Conservation (phyloP, 768 basidiomycete genomes). For the Hygrophorus pudorinus region DNA sequence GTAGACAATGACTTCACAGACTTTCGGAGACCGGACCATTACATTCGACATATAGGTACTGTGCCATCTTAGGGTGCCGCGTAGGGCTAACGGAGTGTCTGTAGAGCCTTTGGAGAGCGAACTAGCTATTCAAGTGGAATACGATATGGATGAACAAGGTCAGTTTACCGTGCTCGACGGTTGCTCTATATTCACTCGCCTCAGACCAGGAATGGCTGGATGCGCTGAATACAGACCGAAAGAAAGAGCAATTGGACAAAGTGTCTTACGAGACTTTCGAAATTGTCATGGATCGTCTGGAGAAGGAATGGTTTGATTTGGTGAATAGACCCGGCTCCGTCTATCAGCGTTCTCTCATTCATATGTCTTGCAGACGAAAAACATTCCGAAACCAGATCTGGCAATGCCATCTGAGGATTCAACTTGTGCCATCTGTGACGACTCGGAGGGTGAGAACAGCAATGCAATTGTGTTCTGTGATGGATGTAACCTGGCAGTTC, state of each 20-base stretch:
- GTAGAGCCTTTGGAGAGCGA: constrained; percentile 89
- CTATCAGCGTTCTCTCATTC: neutral
- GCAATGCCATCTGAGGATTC: constrained; percentile 92
- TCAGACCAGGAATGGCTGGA: constrained; percentile 95
- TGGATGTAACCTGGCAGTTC: constrained; percentile 98
- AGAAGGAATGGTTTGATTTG: constrained; percentile 98
- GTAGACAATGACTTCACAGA: constrained; percentile 53
- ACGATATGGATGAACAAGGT: constrained; percentile 99
- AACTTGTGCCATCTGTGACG: constrained; percentile 94
- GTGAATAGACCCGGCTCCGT: constrained; percentile 30
- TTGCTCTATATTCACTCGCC: neutral
- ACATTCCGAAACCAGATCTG: constrained; percentile 81
- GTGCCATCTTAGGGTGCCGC: constrained; percentile 6
- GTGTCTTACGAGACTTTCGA: constrained; percentile 87
- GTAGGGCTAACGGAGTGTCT: neutral
- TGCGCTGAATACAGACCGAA: constrained; percentile 69
- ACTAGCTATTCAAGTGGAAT: constrained; percentile 88
- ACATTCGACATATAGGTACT: constrained; percentile 83
- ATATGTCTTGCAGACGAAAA: constrained; percentile 59
- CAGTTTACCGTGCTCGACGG: constrained; percentile 8
- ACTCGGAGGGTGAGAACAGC: constrained; percentile 96
- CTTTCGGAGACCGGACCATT: constrained; percentile 72
- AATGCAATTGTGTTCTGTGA: constrained; percentile 99
- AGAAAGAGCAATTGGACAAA: constrained; percentile 57
- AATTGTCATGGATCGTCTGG: constrained; percentile 92